Evolutionary conservation across 116 monocot genomes (phyloP).

Genomic region (Zostera marina): DNA sequence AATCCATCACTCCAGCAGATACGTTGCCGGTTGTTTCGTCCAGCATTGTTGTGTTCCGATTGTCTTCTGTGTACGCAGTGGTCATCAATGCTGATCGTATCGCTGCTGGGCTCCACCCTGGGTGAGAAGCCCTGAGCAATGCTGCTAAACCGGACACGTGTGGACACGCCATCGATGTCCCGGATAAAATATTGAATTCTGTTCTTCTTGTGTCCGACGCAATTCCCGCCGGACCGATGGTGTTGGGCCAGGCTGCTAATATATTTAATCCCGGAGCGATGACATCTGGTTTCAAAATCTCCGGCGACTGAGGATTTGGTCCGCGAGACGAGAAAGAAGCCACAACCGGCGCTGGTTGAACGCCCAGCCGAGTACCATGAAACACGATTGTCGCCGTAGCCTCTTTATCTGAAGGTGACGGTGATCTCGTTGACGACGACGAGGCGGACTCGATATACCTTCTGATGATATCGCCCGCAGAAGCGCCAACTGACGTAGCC

Average conservation of each 20-base stretch:
- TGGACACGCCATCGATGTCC: constrained; percentile 92
- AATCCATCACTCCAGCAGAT: constrained; percentile 46
- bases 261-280: constrained; percentile 87
- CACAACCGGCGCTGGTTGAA: constrained; percentile 75
- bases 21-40: constrained; percentile 59
- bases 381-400: constrained; percentile 60
- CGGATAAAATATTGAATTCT: constrained; percentile 86
- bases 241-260: constrained; percentile 74
- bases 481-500: constrained; percentile 72
- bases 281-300: constrained; percentile 82
- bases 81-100: constrained; percentile 85
- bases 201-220: constrained; percentile 45
- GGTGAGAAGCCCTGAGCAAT: constrained; percentile 71
- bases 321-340: constrained; percentile 82
- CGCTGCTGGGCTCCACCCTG: constrained; percentile 67
- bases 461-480: constrained; percentile 43
- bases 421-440: constrained; percentile 9
- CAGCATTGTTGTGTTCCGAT: constrained; percentile 29
- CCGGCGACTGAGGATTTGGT: constrained; percentile 69
- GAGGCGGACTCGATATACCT: constrained; percentile 47
- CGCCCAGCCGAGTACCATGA: constrained; percentile 61
- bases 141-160: constrained; percentile 86
- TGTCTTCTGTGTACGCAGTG: constrained; percentile 58
- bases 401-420: no score
- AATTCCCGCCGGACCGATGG: constrained; percentile 67